Base-by-base conservation (phyloP, 441 rosid species). In the Omphalea diandra region DNA sequence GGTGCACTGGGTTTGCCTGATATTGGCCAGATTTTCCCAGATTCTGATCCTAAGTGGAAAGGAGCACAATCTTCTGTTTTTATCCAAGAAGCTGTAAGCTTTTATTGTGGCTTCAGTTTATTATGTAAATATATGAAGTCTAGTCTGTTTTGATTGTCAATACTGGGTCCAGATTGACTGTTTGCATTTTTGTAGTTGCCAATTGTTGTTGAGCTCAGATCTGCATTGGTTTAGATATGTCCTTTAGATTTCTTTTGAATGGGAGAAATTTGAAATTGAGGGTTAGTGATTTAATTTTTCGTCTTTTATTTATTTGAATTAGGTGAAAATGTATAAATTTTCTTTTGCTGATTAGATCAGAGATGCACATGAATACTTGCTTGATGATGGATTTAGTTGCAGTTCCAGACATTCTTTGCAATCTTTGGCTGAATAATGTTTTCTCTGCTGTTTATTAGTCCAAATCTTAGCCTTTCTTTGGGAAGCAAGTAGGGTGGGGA, bases 1-100 rank as follows among this genome's bases (percentile, higher is more conserved):
- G 98, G 98, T 40, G 99, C 99, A 0, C 64, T 94, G 66, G 97
- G 99, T 46, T 87, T 94, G 56, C 99, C 98, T 56, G 98, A 94
- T 86, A 94, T 94, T 33, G 98, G 99, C 44, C 98, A 92, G 85
- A 89, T 95, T 29, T 90, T 92, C 73, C 99, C 98, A 14, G 97
- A 95, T 76, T 68, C 80, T 63, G 99, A 92, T 82, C 95, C 99
- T 26, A 89, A 88, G 78, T 92, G 98, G 99, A 90, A 90, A 79
- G 99, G 98, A 76, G 97, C 97, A 36, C 69, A 96, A 31, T 90
- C 98, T 0, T 90, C 94, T 60, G 91, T 95, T 31, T 95, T 95
- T 68, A 79, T 92, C 79, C 76, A 83, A 83, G 98, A 95, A 87
- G 98, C 99, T 78, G 99, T 95, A 78, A 95, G 92, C 72, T 72